Conservation (phyloP, 768 basidiomycete genomes). For the Lactarius deliciosus region DNA sequence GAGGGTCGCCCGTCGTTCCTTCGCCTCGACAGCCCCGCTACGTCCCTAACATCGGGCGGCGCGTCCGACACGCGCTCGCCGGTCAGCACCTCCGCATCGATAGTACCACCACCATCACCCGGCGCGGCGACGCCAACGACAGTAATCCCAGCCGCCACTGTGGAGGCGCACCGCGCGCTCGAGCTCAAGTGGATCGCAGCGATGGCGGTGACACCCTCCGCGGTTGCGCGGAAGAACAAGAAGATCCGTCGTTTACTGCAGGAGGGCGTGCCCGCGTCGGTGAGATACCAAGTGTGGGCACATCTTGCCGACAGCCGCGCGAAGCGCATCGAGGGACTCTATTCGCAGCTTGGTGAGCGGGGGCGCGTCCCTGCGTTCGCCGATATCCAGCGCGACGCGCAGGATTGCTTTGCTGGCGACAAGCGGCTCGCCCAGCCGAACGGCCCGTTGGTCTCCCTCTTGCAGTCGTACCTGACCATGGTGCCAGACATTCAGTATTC, state of each 20-base stretch:
- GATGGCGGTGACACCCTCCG: slow-evolving; percentile 54
- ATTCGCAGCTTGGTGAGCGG: slow-evolving; percentile 58
- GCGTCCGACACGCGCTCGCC: slow-evolving; percentile 29
- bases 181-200: slow-evolving; percentile 75
- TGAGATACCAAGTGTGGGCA: slow-evolving; percentile 83
- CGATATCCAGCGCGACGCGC: slow-evolving; percentile 62
- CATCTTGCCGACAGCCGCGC: slow-evolving; percentile 77
- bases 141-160: background rate
- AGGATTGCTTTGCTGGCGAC: slow-evolving; percentile 54
- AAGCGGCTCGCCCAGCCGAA: slow-evolving; percentile 56
- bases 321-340: slow-evolving; percentile 65
- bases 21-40: slow-evolving; percentile 36
- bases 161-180: slow-evolving; percentile 67
- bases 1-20: slow-evolving; percentile 29
- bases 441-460: slow-evolving; percentile 51
- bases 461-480: slow-evolving; percentile 79
- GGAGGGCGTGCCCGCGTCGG: slow-evolving; percentile 79
- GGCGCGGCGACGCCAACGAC: slow-evolving; percentile 4
- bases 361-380: slow-evolving; percentile 48
- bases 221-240: slow-evolving; percentile 73
- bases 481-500: slow-evolving; percentile 78
- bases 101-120: slow-evolving; percentile 1
- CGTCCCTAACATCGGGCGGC: slow-evolving; percentile 33
- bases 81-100: slow-evolving; percentile 21
- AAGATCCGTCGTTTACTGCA: slow-evolving; percentile 71